phyloP scores from a whole-genome alignment of 2,329 filamentous ascomycete genomes.

The Lomentospora prolificans region DNA sequence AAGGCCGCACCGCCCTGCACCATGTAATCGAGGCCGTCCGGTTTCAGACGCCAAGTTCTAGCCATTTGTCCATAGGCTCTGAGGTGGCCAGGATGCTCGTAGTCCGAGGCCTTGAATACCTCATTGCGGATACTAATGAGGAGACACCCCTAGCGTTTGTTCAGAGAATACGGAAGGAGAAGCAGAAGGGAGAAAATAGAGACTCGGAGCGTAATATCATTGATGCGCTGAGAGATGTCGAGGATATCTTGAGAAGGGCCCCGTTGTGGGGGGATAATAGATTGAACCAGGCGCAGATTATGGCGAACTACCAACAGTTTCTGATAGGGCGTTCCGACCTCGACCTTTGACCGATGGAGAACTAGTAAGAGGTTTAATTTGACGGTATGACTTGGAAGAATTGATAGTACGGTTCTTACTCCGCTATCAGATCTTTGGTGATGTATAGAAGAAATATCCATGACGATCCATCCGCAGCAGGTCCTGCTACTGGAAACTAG shows the following conservation, averaged over 20 bases:
- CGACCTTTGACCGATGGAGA: background rate
- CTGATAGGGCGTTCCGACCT: background rate
- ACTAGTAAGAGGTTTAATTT: background rate
- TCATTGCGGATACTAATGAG: background rate
- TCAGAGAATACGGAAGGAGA: background rate
- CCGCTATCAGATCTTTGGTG: too few relatives aligned
- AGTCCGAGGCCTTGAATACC: background rate
- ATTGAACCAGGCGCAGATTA: background rate
- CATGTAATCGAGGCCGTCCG: background rate
- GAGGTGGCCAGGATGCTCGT: background rate
- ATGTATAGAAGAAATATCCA: too few relatives aligned
- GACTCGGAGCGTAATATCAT: background rate
- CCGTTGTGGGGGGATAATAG: slow-evolving; percentile 2
- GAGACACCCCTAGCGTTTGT: background rate
- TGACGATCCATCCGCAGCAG: too few relatives aligned
- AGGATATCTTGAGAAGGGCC: background rate
- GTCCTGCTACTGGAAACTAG: too few relatives aligned
- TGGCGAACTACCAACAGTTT: background rate
- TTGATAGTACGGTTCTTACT: too few relatives aligned
- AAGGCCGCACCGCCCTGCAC: background rate
- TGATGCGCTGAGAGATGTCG: background rate
- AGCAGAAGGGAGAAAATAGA: background rate
- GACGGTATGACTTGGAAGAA: too few relatives aligned
- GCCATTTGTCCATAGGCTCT: background rate
- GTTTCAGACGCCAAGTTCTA: background rate